These are phyloP conservation scores for Pseudonitzschia delicatissima DNA, from an alignment of 108 stramenopile species.

Conservation along the genomic window DNA sequence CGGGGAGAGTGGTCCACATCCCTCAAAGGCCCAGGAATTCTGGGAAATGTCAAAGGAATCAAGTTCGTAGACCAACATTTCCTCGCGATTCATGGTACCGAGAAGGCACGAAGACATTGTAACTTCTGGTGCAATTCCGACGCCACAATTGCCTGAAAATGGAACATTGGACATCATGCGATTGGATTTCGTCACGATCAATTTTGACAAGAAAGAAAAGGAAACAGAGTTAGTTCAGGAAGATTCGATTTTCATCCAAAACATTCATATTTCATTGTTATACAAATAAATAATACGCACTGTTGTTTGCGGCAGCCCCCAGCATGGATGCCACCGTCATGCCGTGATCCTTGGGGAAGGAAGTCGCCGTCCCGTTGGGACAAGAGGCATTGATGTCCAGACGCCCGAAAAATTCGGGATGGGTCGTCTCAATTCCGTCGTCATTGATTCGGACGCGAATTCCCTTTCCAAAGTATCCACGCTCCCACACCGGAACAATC, in stretches of 20 bases:
- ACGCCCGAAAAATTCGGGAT: conserved; percentile 20
- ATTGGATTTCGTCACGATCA: background rate
- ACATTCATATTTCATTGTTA: background rate
- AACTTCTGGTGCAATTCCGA: conserved; percentile 34
- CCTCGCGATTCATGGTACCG: background rate
- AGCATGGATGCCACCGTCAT: conserved; percentile 13
- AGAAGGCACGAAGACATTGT: conserved; percentile 20
- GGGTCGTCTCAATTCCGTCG: conserved; percentile 21
- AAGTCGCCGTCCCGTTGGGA: no score
- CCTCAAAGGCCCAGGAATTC: conserved; percentile 21
- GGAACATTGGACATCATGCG: conserved; percentile 11
- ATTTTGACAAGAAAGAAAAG: background rate
- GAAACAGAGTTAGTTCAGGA: background rate
- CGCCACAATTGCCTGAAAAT: conserved; percentile 17
- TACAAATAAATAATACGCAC: background rate
- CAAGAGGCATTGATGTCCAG: conserved; percentile 35
- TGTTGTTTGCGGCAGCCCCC: background rate
- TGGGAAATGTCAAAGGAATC: conserved; percentile 30
- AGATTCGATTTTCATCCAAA: background rate
- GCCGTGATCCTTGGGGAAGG: conserved; percentile 21
- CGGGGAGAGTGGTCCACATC: conserved; percentile 5
- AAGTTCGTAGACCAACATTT: conserved; percentile 8
- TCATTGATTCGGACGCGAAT: conserved; percentile 36
- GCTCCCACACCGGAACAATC: conserved; percentile 26
- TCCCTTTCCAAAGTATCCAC: conserved; percentile 23